phyloP scores from a whole-genome alignment of 1,284 basidiomycete genomes.

The Phylloporus sp. region DNA sequence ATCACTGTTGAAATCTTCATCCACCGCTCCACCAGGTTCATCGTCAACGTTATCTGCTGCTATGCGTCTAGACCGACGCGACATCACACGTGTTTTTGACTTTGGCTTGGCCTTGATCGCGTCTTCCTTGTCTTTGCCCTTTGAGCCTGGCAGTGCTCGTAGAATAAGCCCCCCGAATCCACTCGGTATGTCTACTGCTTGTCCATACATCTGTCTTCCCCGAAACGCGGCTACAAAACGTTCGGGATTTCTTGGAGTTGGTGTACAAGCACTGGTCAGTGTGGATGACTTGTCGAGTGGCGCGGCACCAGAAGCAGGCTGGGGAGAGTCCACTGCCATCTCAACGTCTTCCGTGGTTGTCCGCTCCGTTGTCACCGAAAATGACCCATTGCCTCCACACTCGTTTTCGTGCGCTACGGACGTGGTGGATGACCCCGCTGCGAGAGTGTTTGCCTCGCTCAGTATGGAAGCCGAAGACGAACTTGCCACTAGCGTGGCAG shows the following conservation, averaged over 20 bases:
- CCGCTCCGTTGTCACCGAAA: not conserved
- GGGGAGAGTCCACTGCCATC: slow-evolving; percentile 12
- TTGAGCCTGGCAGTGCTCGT: slow-evolving; percentile 34
- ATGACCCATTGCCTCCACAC: not conserved
- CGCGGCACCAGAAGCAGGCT: slow-evolving; percentile 6
- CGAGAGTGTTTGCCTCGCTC: slow-evolving; percentile 11
- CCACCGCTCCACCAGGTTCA: slow-evolving; percentile 26
- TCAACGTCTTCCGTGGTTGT: not conserved
- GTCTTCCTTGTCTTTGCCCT: slow-evolving; percentile 22
- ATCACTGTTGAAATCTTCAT: slow-evolving; percentile 24
- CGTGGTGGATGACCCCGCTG: slow-evolving; percentile 13
- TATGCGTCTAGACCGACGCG: slow-evolving; percentile 7
- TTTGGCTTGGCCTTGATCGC: slow-evolving; percentile 12
- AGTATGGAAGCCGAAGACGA: slow-evolving; percentile 15
- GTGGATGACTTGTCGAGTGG: not conserved
- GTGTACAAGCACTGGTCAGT: not conserved
- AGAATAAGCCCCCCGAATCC: slow-evolving; percentile 73
- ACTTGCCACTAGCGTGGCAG: slow-evolving; percentile 19
- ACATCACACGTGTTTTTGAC: slow-evolving; percentile 12
- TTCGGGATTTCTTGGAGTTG: not conserved
- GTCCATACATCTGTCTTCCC: slow-evolving; percentile 69
- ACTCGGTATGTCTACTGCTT: slow-evolving; percentile 60
- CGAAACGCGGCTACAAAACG: slow-evolving; percentile 70
- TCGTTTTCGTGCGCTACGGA: slow-evolving; percentile 1
- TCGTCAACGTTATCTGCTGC: slow-evolving; percentile 11